Evolutionary conservation across 371 early-diverging fungal species (phyloP).

Genomic region (Mucor sp.): DNA sequence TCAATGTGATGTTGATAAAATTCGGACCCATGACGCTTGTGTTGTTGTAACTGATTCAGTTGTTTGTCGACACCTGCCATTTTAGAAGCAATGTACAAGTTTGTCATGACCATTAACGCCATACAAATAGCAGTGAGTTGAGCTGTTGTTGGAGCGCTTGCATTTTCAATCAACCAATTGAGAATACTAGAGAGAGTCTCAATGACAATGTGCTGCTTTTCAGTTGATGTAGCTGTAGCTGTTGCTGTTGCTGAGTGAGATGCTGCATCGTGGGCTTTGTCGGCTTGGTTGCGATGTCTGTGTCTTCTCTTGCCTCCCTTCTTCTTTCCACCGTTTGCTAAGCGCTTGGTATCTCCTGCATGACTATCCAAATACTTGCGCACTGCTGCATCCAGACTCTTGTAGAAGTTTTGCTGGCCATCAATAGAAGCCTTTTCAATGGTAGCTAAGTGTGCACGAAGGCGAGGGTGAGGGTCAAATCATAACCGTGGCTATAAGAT

Average conservation of each 20-base stretch:
- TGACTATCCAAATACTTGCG: conserved; percentile 49
- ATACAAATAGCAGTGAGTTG: conserved; percentile 39
- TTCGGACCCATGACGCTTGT: neutral
- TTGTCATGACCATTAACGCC: conserved; percentile 37
- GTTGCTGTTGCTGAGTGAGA: neutral
- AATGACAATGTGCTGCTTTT: neutral
- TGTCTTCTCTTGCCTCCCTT: conserved; percentile 14
- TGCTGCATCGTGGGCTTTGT: neutral
- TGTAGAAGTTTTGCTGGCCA: conserved; percentile 63
- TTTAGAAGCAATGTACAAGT: conserved; percentile 42
- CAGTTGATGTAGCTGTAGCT: neutral
- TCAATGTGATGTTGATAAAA: conserved; percentile 7
- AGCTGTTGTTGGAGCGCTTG: conserved; percentile 19
- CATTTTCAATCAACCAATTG: neutral
- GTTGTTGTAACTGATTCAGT: conserved; percentile 10
- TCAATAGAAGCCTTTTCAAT: conserved; percentile 75
- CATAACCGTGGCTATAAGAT: no score
- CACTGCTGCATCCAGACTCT: conserved; percentile 56
- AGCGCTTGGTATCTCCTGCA: conserved; percentile 1
- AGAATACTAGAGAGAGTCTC: neutral
- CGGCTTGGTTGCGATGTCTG: neutral
- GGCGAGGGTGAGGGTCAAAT: neutral
- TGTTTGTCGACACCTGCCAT: conserved; percentile 41
- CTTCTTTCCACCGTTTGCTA: neutral
- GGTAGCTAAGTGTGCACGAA: conserved; percentile 32